phyloP scores from a whole-genome alignment of 108 stramenopile genomes.

The Pelagomonas calceolata region DNA sequence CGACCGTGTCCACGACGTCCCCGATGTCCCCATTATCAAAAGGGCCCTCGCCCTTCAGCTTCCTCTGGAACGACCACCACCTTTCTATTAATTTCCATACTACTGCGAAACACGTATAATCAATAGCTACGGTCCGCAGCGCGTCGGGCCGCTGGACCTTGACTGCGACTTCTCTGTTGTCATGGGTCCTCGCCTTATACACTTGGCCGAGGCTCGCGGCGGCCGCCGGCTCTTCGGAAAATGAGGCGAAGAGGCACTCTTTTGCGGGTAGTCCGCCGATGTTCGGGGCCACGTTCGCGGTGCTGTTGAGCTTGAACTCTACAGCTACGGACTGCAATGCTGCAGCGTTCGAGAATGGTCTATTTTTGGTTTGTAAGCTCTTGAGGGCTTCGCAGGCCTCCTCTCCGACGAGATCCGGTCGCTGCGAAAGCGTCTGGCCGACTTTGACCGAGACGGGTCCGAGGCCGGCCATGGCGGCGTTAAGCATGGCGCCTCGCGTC shows the following conservation, averaged over 20 bases:
- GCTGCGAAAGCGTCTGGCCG: slow-evolving; percentile 1
- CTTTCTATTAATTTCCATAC: neutral
- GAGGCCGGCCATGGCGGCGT: neutral
- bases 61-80: neutral
- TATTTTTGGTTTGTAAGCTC: slow-evolving; percentile 12
- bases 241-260: neutral
- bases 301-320: neutral
- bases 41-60: no score
- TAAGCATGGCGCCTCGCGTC: neutral
- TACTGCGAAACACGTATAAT: slow-evolving; percentile 11
- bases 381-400: neutral
- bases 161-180: slow-evolving; percentile 3
- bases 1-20: slow-evolving; percentile 10
- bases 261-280: neutral
- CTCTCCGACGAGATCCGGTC: slow-evolving; percentile 7
- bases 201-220: slow-evolving; percentile 3
- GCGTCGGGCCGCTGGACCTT: slow-evolving; percentile 14
- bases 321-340: neutral
- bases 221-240: neutral
- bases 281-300: neutral
- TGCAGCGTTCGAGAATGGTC: neutral
- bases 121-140: neutral
- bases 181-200: neutral
- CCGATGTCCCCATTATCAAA: slow-evolving; percentile 3
- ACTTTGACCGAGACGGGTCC: slow-evolving; percentile 2